These are phyloP conservation scores for Cucurbita argyrosperma DNA, from an alignment of 306 rosid genomes.

Conservation along the genomic window DNA sequence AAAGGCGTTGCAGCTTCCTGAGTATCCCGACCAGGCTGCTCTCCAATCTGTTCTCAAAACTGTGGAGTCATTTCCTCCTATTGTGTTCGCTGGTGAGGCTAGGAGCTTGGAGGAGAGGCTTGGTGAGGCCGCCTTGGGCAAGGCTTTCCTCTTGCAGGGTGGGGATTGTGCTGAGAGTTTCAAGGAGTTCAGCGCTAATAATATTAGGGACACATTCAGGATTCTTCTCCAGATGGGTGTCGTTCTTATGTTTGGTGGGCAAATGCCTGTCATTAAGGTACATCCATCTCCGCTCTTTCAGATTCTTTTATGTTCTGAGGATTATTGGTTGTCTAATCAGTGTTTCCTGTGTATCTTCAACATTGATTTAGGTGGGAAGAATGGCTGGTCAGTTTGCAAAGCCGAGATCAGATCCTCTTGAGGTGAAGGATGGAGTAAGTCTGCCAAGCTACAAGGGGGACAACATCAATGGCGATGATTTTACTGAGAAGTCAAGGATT, in stretches of 20 bases:
- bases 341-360: not conserved
- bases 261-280: slow-evolving; percentile 55
- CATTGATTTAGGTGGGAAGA: slow-evolving; percentile 47
- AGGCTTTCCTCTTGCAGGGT: slow-evolving; percentile 57
- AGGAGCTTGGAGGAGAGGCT: slow-evolving; percentile 54
- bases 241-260: slow-evolving; percentile 74
- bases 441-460: slow-evolving; percentile 57
- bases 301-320: not conserved
- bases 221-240: slow-evolving; percentile 60
- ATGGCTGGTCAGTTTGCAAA: slow-evolving; percentile 77
- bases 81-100: slow-evolving; percentile 72
- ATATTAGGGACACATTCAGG: slow-evolving; percentile 59
- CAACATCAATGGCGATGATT: slow-evolving; percentile 52
- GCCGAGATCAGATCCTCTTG: slow-evolving; percentile 37
- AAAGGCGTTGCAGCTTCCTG: slow-evolving; percentile 51
- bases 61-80: slow-evolving; percentile 52
- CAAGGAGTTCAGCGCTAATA: slow-evolving; percentile 62
- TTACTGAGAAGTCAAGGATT: slow-evolving; percentile 40
- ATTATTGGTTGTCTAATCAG: not conserved
- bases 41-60: slow-evolving; percentile 39
- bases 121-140: slow-evolving; percentile 59
- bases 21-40: slow-evolving; percentile 40
- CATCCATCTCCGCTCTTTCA: not conserved
- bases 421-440: slow-evolving; percentile 48
- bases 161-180: slow-evolving; percentile 74